phyloP scores from a whole-genome alignment of 169 alveolate species.

The Eimeria nieschulzi region DNA sequence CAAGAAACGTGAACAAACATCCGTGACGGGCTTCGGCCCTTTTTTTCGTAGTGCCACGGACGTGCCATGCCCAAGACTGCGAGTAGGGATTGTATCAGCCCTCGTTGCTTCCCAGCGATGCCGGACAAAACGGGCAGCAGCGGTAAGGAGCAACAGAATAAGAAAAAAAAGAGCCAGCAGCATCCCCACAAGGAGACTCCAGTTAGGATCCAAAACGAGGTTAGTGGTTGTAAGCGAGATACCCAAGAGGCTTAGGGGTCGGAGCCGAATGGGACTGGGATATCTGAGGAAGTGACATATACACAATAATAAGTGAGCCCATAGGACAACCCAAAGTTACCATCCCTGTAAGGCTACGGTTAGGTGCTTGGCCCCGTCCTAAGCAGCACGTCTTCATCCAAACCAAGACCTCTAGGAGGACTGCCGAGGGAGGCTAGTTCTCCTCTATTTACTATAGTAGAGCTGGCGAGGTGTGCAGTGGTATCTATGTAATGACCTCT shows the following conservation, averaged over 20 bases:
- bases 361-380: too few species aligned
- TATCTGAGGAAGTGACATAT: not conserved
- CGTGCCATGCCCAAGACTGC: not conserved
- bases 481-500: too few species aligned
- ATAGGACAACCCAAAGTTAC: too few species aligned
- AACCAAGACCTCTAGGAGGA: too few species aligned
- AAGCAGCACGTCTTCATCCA: too few species aligned
- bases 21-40: not conserved
- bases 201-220: slow-evolving; percentile 36
- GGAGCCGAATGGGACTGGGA: slow-evolving; percentile 61
- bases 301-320: too few species aligned
- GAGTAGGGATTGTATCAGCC: not conserved
- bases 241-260: slow-evolving; percentile 59
- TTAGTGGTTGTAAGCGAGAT: slow-evolving; percentile 32
- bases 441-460: too few species aligned
- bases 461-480: too few species aligned
- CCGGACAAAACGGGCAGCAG: slow-evolving; percentile 46
- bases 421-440: too few species aligned
- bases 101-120: slow-evolving; percentile 45
- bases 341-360: too few species aligned
- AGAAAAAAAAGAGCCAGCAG: slow-evolving; percentile 39
- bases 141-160: slow-evolving; percentile 9
- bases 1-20: not conserved
- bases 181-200: slow-evolving; percentile 50
- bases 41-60: not conserved